A percentile compares a stretch with the other conserved stretches of the same genome.
phyloP scores from a whole-genome alignment of 805 yeast species.

The Saccharomycopsis fermentans region DNA sequence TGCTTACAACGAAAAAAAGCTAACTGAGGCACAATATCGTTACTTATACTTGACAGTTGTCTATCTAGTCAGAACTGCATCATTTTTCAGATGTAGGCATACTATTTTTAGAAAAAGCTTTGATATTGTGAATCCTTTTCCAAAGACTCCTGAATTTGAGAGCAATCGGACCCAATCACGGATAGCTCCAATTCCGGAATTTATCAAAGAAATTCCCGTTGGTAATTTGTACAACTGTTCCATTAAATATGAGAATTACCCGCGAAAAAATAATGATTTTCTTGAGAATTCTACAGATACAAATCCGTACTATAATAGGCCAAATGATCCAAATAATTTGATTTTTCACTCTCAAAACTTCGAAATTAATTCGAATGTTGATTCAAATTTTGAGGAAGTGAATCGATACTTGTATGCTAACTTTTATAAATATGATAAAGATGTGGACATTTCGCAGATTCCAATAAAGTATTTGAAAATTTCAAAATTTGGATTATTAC shows the following conservation, averaged over 20 bases:
- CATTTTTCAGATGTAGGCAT: constrained; percentile 5
- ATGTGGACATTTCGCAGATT: constrained; percentile 1
- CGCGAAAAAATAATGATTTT: neutral
- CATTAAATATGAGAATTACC: constrained; percentile 9
- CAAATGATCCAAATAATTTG: constrained; percentile 5
- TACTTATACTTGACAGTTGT: neutral
- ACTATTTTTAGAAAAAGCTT: constrained; percentile 2
- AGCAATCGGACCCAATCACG: constrained; percentile 2
- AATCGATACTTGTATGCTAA: neutral
- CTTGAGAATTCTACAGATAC: neutral
- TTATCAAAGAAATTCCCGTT: constrained; percentile 3
- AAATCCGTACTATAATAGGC: neutral
- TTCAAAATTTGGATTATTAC: constrained; percentile 6
- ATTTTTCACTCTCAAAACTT: constrained; percentile 2
- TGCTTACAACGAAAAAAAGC: neutral
- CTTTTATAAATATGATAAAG: neutral
- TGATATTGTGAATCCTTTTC: neutral
- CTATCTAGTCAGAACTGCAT: constrained; percentile 4
- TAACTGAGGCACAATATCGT: neutral
- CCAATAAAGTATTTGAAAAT: constrained; percentile 9
- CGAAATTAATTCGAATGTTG: constrained; percentile 1
- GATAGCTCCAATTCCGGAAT: neutral
- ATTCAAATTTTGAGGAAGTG: constrained; percentile 4
- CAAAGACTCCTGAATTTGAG: constrained; percentile 4
- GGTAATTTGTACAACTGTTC: neutral